phyloP scores from a whole-genome alignment of 129 eudicot species.

The Gnaphalium uliginosum region DNA sequence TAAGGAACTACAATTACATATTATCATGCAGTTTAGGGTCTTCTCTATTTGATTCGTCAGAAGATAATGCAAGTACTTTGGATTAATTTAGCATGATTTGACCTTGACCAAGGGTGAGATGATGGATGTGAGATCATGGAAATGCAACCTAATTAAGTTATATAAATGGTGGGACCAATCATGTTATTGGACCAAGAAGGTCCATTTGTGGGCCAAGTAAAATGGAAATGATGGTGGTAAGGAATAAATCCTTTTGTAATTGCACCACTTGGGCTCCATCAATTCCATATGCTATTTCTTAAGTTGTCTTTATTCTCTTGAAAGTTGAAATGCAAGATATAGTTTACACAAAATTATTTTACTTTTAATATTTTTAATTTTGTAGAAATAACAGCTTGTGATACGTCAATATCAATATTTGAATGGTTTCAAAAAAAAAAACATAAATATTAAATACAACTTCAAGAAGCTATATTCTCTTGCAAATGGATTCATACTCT shows the following conservation, averaged over 20 bases:
- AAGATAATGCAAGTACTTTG: neutral
- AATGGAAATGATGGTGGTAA: constrained; percentile 32
- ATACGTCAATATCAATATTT: too few relatives aligned
- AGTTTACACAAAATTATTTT: neutral
- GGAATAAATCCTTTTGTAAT: constrained; percentile 32
- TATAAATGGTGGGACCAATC: constrained; percentile 31
- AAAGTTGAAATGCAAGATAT: too few relatives aligned
- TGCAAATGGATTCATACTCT: too few relatives aligned
- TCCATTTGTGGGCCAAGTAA: constrained; percentile 35
- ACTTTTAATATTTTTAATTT: too few relatives aligned
- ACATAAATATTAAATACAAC: too few relatives aligned
- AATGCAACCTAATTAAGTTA: constrained; percentile 24
- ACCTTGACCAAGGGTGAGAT: constrained; percentile 17
- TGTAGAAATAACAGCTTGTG: too few relatives aligned
- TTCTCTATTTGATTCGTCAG: neutral
- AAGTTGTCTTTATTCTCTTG: neutral
- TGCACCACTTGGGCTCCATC: constrained; percentile 34
- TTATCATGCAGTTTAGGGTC: too few relatives aligned
- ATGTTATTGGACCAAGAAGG: constrained; percentile 31
- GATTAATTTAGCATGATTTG: constrained; percentile 17
- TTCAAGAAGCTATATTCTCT: too few relatives aligned
- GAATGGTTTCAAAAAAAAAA: too few relatives aligned
- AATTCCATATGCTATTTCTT: constrained; percentile 1
- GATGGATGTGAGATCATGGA: constrained; percentile 41
- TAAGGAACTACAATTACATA: too few relatives aligned